Evolutionary conservation across 345 rosid species (phyloP).

Genomic region (Arabidopsis suecica): DNA sequence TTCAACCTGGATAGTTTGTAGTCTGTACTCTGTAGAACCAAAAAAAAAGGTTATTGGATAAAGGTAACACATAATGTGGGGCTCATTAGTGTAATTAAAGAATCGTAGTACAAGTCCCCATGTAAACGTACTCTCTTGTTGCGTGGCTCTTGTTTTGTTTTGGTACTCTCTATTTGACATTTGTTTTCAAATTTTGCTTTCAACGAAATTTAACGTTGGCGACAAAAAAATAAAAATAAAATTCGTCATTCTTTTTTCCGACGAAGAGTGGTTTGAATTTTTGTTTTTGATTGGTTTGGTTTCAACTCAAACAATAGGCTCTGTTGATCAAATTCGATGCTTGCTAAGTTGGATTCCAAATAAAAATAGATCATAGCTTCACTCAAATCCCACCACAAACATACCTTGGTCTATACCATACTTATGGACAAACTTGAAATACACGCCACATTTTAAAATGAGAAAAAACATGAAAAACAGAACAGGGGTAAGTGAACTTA

Average conservation of each 20-base stretch:
- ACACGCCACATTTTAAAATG: not conserved
- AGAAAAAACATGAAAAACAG: slow-evolving; percentile 2
- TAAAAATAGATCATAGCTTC: not conserved
- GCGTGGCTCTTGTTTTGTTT: slow-evolving; percentile 1
- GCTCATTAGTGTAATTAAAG: slow-evolving; percentile 22
- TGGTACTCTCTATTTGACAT: slow-evolving; percentile 15
- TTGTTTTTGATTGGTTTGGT: too few relatives aligned
- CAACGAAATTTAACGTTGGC: slow-evolving; percentile 10
- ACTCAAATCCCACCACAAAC: not conserved
- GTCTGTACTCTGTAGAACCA: not conserved
- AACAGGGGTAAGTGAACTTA: not conserved
- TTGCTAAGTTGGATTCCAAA: not conserved
- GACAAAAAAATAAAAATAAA: not conserved
- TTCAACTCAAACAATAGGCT: not conserved
- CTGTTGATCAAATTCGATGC: not conserved
- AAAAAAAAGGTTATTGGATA: slow-evolving; percentile 21
- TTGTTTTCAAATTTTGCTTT: not conserved
- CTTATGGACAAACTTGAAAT: not conserved
- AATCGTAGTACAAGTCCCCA: slow-evolving; percentile 39
- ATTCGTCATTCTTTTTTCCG: too few relatives aligned
- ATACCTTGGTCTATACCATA: not conserved
- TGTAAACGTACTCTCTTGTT: slow-evolving; percentile 26
- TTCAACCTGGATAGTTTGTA: not conserved
- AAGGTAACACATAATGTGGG: slow-evolving; percentile 38
- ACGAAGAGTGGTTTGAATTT: too few relatives aligned